Percentiles rank a stretch among this genome's conserved stretches.
These are phyloP conservation scores for Mucor sp. DNA, from an alignment of 371 early-diverging fungal species.

Conservation along the genomic window DNA sequence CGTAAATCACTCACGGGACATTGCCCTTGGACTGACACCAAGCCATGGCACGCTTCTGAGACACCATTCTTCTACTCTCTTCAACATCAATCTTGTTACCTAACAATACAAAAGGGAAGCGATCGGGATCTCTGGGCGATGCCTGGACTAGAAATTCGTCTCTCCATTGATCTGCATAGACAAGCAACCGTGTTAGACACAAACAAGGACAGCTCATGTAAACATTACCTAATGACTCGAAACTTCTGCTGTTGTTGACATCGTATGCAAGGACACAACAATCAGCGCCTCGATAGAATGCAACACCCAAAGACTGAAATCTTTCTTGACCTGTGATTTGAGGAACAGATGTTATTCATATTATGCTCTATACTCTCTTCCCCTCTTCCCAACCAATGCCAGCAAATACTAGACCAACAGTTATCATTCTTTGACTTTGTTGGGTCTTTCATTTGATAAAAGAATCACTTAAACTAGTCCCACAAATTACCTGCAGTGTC, in stretches of 20 bases:
- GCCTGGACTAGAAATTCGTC: constrained; percentile 97
- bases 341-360: too few relatives aligned
- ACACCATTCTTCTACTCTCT: constrained; percentile 90
- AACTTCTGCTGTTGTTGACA: constrained; percentile 93
- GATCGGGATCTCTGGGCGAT: constrained; percentile 92
- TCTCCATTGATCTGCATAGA: constrained; percentile 74
- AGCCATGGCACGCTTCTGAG: constrained; percentile 92
- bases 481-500: too few relatives aligned
- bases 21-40: constrained; percentile 97
- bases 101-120: constrained; percentile 96
- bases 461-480: too few relatives aligned
- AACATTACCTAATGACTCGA: constrained; percentile 86
- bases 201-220: not conserved
- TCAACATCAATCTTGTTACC: constrained; percentile 99
- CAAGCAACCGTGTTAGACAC: not conserved
- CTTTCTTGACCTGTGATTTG: constrained; percentile 96
- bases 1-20: constrained; percentile 86
- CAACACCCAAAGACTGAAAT: constrained; percentile 97
- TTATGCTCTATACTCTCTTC: too few relatives aligned
- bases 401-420: too few relatives aligned
- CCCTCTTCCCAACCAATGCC: too few relatives aligned
- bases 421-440: too few relatives aligned
- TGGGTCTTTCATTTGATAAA: too few relatives aligned
- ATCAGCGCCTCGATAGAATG: constrained; percentile 99
- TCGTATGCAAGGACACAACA: constrained; percentile 98